Evolutionary conservation across 2,329 filamentous ascomycete genomes (phyloP).

Genomic region (Cercospora sp.): DNA sequence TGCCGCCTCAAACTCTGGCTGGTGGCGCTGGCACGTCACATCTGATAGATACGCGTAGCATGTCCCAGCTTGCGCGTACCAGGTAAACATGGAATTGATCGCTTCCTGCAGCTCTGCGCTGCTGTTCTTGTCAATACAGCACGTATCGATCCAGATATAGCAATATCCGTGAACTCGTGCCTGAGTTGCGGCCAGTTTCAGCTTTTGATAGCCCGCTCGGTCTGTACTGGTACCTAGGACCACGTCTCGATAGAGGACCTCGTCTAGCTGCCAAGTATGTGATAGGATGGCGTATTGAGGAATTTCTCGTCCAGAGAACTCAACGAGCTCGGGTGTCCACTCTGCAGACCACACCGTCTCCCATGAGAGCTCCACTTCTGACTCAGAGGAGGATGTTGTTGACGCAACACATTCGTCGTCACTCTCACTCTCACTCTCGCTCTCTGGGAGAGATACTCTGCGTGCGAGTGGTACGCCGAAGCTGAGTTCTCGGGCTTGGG

Average conservation of each 20-base stretch:
- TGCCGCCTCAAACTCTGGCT: background rate
- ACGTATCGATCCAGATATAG: background rate
- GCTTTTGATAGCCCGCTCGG: background rate
- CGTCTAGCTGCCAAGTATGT: slow-evolving; percentile 2
- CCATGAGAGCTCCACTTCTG: background rate
- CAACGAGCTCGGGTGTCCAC: background rate
- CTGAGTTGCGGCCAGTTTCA: background rate
- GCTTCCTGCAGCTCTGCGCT: background rate
- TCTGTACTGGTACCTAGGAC: background rate
- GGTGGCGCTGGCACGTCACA: background rate
- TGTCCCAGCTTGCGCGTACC: background rate
- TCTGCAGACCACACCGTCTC: background rate
- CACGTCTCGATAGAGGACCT: slow-evolving; percentile 1
- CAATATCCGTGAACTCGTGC: background rate
- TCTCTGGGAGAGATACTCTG: background rate
- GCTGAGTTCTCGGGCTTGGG: background rate
- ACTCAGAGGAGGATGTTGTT: background rate
- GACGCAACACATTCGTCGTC: background rate
- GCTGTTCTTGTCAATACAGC: background rate
- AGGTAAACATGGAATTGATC: background rate
- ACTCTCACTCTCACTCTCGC: background rate
- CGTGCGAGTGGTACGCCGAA: background rate
- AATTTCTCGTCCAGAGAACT: slow-evolving; percentile 1
- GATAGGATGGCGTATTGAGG: slow-evolving; percentile 8
- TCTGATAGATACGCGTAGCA: background rate